These are phyloP conservation scores for Mesembryanthemum crystallinum DNA, from an alignment of 148 eudicot genomes.

Conservation along the genomic window DNA sequence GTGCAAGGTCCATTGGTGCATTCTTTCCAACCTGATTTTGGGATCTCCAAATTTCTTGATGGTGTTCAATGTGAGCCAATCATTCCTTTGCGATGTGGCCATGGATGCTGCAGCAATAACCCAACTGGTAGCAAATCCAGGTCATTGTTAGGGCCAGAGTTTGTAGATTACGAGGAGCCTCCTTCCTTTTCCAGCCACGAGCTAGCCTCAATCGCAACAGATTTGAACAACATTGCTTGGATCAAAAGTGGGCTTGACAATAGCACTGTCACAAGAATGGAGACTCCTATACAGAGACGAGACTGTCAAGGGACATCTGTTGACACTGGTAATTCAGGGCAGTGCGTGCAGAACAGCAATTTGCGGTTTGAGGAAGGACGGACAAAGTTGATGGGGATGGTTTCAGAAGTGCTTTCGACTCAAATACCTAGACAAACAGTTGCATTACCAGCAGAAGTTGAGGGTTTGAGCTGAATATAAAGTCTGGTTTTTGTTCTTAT, in stretches of 20 bases:
- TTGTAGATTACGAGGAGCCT: conserved; percentile 70
- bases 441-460: conserved; percentile 43
- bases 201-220: conserved; percentile 61
- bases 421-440: conserved; percentile 38
- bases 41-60: conserved; percentile 45
- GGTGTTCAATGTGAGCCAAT: conserved; percentile 45
- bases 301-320: conserved; percentile 24
- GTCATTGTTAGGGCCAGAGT: conserved; percentile 82
- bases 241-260: conserved; percentile 71
- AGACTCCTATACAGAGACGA: conserved; percentile 16
- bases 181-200: conserved; percentile 56
- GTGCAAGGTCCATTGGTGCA: conserved; percentile 58
- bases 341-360: conserved; percentile 18
- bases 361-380: conserved; percentile 36
- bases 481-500: background rate
- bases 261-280: conserved; percentile 27
- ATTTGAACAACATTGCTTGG: conserved; percentile 79
- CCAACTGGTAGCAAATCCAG: conserved; percentile 24
- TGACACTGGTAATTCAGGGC: conserved; percentile 24
- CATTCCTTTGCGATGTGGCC: conserved; percentile 62
- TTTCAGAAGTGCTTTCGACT: conserved; percentile 34
- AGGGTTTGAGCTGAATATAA: conserved; percentile 43
- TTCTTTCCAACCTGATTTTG: conserved; percentile 43
- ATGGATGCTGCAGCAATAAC: conserved; percentile 63
- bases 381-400: conserved; percentile 33